A percentile compares a stretch with the other conserved stretches of the same genome.
phyloP scores from a whole-genome alignment of 2,329 filamentous ascomycete species.

The Paraconiothyrium sp. region DNA sequence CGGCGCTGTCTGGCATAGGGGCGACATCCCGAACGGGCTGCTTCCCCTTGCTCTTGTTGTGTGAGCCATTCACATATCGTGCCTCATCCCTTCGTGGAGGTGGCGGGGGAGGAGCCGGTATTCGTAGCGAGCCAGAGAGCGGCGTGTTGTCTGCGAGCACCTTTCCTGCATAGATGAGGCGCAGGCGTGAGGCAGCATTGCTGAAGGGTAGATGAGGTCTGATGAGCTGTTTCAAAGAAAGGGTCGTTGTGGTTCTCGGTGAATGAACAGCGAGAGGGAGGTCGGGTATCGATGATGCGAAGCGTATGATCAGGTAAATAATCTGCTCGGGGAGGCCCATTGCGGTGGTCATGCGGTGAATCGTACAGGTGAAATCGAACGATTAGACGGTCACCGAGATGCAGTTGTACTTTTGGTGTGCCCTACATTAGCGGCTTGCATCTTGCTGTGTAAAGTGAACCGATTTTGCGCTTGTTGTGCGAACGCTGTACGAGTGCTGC shows the following conservation, averaged over 20 bases:
- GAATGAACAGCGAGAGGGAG: constrained; percentile 78
- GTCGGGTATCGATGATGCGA: constrained; percentile 86
- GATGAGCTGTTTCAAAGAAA: constrained; percentile 83
- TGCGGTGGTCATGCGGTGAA: constrained; percentile 35
- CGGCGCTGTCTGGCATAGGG: constrained; percentile 26
- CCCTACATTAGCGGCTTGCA: background rate
- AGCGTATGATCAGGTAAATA: constrained; percentile 86
- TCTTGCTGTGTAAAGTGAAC: background rate
- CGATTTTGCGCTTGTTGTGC: background rate
- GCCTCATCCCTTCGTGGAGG: constrained; percentile 49
- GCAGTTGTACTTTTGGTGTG: background rate
- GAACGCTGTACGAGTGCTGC: background rate
- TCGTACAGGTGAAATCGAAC: background rate
- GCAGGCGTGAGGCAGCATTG: constrained; percentile 75
- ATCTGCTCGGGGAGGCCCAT: constrained; percentile 47
- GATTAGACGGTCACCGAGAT: background rate
- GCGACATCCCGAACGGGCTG: constrained; percentile 63
- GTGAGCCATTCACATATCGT: constrained; percentile 29
- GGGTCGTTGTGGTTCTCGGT: constrained; percentile 75
- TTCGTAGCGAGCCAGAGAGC: constrained; percentile 73
- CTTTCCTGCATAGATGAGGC: constrained; percentile 89
- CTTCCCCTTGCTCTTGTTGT: constrained; percentile 72
- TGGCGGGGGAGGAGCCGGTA: constrained; percentile 64
- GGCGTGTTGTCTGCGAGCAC: constrained; percentile 79
- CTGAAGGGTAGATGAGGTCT: constrained; percentile 73